phyloP scores from a whole-genome alignment of 352 stramenopile genomes.

The Phytopythium mirpurense region DNA sequence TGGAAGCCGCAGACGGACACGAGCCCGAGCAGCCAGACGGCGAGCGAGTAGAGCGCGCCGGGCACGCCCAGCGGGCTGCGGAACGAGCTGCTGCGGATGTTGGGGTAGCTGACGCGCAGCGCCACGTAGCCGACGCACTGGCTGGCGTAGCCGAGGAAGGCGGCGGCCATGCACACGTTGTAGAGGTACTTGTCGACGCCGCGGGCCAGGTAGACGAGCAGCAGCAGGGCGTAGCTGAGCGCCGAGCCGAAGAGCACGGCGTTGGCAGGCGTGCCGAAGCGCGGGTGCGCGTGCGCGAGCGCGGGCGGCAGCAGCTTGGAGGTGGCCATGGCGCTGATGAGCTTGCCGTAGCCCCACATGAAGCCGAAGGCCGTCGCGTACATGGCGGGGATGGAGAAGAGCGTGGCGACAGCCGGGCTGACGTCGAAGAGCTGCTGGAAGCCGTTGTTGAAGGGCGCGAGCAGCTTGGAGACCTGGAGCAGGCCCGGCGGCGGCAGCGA shows the following conservation, averaged over 20 bases:
- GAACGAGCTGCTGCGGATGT: conserved; percentile 24
- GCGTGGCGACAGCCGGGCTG: conserved; percentile 14
- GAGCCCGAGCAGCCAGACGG: conserved; percentile 22
- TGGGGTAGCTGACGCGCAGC: conserved; percentile 22
- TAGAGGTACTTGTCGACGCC: conserved; percentile 22
- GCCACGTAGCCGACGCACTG: conserved; percentile 30
- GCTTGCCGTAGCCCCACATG: conserved; percentile 32
- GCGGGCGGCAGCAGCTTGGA: conserved; percentile 24
- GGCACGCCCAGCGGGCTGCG: conserved; percentile 23
- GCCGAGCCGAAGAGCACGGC: conserved; percentile 17
- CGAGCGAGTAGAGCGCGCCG: conserved; percentile 22
- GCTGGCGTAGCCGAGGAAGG: conserved; percentile 21
- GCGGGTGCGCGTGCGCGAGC: conserved; percentile 8
- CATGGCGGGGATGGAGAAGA: conserved; percentile 30
- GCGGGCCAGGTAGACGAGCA: conserved; percentile 17
- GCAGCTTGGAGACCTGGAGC: conserved; percentile 19
- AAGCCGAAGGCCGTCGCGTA: conserved; percentile 30
- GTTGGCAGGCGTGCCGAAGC: conserved; percentile 14
- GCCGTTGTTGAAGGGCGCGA: conserved; percentile 24
- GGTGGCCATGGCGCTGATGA: conserved; percentile 24
- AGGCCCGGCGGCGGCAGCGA: conserved; percentile 15
- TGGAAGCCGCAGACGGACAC: conserved; percentile 25
- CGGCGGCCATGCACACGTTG: conserved; percentile 25
- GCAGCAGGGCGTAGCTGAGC: conserved; percentile 18
- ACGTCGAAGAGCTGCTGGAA: conserved; percentile 25